Percentiles rank a stretch among this genome's conserved stretches.
phyloP scores from a whole-genome alignment of 768 basidiomycete species.

The Kondoa malvinella region DNA sequence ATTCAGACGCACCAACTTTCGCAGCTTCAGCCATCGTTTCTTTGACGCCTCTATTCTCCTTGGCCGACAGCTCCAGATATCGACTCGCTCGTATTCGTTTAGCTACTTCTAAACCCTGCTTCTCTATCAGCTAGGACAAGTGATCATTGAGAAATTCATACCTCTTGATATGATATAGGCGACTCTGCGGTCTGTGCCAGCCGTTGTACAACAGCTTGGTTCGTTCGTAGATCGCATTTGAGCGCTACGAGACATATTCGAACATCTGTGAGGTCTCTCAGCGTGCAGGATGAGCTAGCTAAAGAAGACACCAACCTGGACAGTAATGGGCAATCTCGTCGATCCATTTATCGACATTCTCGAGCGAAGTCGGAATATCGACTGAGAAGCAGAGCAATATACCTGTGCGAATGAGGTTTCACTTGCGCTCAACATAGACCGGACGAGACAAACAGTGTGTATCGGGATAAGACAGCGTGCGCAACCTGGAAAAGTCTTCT shows the following conservation, averaged over 20 bases:
- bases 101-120: constrained; percentile 25
- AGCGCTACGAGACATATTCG: constrained; percentile 63
- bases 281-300: constrained; percentile 41
- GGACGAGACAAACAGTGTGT: constrained; percentile 53
- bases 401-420: background rate
- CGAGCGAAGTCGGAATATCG: constrained; percentile 84
- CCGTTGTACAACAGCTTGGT: constrained; percentile 51
- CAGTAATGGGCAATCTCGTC: background rate
- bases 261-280: constrained; percentile 80
- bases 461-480: constrained; percentile 90
- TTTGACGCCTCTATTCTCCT: constrained; percentile 82
- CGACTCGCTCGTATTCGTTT: constrained; percentile 41
- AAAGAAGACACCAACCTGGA: background rate
- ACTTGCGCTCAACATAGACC: background rate
- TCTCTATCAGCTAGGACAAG: background rate
- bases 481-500: constrained; percentile 83
- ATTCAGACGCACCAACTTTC: constrained; percentile 57
- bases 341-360: constrained; percentile 68
- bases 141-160: constrained; percentile 28
- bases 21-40: constrained; percentile 85
- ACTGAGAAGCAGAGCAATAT: constrained; percentile 92
- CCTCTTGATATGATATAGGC: constrained; percentile 81
- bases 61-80: constrained; percentile 93
- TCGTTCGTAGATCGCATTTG: constrained; percentile 90
- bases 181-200: constrained; percentile 52